Evolutionary conservation across 169 alveolate species (phyloP).

Genomic region (Eimeria maxima): DNA sequence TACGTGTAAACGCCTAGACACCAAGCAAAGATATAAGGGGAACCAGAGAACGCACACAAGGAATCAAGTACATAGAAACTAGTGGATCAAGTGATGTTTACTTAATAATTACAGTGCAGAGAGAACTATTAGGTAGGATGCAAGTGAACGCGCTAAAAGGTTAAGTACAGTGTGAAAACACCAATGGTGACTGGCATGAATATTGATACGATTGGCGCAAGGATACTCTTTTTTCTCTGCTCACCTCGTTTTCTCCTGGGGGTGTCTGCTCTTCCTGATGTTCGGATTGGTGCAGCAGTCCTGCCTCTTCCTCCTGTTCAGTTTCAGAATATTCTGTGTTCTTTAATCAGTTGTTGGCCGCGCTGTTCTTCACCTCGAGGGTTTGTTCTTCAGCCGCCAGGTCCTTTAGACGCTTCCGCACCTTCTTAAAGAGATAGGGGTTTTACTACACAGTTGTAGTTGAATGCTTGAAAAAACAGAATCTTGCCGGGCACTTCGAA

Average conservation of each 20-base stretch:
- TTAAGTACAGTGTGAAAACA: background rate
- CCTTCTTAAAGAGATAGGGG: background rate
- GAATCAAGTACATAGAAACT: background rate
- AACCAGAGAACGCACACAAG: background rate
- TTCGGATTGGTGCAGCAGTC: slow-evolving; percentile 20
- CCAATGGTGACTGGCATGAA: background rate
- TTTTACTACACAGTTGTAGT: too few relatives aligned
- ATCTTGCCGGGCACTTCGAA: slow-evolving; percentile 58
- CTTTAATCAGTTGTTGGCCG: background rate
- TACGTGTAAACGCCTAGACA: background rate
- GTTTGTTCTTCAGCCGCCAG: slow-evolving; percentile 49
- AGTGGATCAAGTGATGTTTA: background rate
- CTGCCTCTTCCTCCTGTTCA: slow-evolving; percentile 55
- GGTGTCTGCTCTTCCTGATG: background rate
- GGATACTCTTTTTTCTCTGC: background rate
- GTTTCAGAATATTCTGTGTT: background rate
- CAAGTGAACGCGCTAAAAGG: background rate
- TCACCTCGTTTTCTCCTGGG: slow-evolving; percentile 13
- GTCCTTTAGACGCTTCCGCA: slow-evolving; percentile 26
- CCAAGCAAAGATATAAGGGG: background rate
- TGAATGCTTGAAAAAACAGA: background rate
- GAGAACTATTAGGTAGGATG: background rate
- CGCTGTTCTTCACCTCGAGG: slow-evolving; percentile 45
- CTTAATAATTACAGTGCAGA: too few relatives aligned
- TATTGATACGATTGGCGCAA: background rate